These are phyloP conservation scores for Eimeria praecox DNA, from an alignment of 169 alveolate genomes.

Conservation along the genomic window DNA sequence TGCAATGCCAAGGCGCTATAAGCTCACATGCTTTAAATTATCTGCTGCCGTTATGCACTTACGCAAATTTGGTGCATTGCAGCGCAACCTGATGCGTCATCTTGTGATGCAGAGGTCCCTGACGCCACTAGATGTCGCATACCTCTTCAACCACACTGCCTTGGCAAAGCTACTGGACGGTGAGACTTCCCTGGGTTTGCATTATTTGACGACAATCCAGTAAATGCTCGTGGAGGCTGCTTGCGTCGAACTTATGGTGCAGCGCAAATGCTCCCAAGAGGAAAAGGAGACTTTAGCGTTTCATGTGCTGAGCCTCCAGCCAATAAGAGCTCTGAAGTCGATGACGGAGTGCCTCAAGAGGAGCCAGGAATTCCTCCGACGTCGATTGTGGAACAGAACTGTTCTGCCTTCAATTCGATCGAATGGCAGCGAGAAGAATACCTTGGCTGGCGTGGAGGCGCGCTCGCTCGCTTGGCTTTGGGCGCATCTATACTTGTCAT, in stretches of 20 bases:
- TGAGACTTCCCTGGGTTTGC: neutral
- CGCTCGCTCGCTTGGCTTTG: conserved; percentile 10
- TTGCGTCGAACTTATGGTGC: conserved; percentile 30
- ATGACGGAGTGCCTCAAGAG: neutral
- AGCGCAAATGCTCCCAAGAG: conserved; percentile 49
- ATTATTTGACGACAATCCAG: neutral
- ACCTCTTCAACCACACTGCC: conserved; percentile 41
- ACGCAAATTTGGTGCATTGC: neutral
- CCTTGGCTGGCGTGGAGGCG: neutral
- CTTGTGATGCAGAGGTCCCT: conserved; percentile 67
- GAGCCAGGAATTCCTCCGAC: neutral
- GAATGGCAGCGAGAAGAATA: neutral
- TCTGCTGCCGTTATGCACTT: neutral
- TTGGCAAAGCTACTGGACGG: conserved; percentile 75
- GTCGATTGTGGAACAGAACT: neutral
- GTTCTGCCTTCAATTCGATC: neutral
- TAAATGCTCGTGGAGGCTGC: neutral
- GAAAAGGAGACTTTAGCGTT: neutral
- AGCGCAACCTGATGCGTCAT: neutral
- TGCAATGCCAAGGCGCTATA: neutral
- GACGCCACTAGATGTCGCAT: conserved; percentile 71
- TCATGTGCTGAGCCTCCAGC: neutral
- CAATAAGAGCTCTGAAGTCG: neutral
- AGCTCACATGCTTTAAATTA: too few relatives aligned
- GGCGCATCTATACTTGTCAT: neutral